A percentile compares a stretch with the other conserved stretches of the same genome.
Conservation (phyloP, 2,329 filamentous ascomycete species). For the Cordyceps farinosa region DNA sequence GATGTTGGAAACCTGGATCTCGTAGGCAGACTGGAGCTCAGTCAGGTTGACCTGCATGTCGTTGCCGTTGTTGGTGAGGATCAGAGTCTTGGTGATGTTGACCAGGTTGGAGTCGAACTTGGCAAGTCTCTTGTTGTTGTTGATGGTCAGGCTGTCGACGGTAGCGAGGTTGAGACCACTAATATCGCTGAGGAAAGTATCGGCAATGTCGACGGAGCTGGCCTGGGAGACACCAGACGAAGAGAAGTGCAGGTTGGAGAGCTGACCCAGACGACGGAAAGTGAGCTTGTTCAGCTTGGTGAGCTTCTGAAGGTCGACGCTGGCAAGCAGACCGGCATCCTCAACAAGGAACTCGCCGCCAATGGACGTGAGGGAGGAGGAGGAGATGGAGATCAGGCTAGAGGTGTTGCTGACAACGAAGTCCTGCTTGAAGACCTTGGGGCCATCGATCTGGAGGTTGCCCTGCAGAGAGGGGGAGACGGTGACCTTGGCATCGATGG, state of each 20-base stretch:
- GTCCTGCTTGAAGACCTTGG: constrained; percentile 53
- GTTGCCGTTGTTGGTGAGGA: constrained; percentile 76
- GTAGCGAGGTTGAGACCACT: constrained; percentile 74
- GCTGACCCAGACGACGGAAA: constrained; percentile 67
- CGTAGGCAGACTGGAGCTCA: constrained; percentile 61
- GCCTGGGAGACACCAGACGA: constrained; percentile 61
- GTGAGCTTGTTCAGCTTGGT: constrained; percentile 62
- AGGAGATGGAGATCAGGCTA: constrained; percentile 58
- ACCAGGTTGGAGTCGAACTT: constrained; percentile 72
- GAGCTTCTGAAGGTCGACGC: constrained; percentile 64
- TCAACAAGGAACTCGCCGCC: constrained; percentile 66
- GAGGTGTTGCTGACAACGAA: constrained; percentile 59
- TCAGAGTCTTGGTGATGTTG: constrained; percentile 68
- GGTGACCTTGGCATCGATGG: constrained; percentile 64
- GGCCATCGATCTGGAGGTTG: constrained; percentile 59
- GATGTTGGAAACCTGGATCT: constrained; percentile 66
- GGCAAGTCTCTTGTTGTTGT: constrained; percentile 83
- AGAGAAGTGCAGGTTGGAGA: constrained; percentile 48
- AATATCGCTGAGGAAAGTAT: constrained; percentile 78
- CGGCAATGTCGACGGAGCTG: constrained; percentile 68
- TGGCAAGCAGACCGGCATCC: constrained; percentile 65
- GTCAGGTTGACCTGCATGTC: constrained; percentile 70
- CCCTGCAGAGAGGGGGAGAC: constrained; percentile 56
- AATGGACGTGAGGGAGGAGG: constrained; percentile 60
- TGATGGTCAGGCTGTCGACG: constrained; percentile 73